Evolutionary conservation across 176 grass and related monocot species (phyloP).

Genomic region (Sorghum bicolor): Sorghum_bicolor_NCBIv3 NC_012874.2:71623001-71623500

Average conservation of each 20-base stretch:
- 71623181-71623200: conserved; percentile 67
- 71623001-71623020: conserved; percentile 65
- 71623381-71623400: not conserved
- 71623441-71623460: not conserved
- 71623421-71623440: not conserved
- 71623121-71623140: conserved; percentile 60
- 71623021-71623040: conserved; percentile 63
- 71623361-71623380: not conserved
- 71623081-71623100: conserved; percentile 49
- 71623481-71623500: not conserved
- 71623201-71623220: conserved; percentile 61
- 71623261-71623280: not conserved
- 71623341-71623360: not conserved
- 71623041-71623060: conserved; percentile 34
- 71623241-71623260: not conserved
- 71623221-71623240: conserved; percentile 23
- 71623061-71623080: conserved; percentile 45
- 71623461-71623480: not conserved
- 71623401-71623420: not conserved
- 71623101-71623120: conserved; percentile 46
- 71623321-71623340: not conserved
- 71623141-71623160: conserved; percentile 47
- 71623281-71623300: not conserved
- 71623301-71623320: not conserved
- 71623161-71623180: conserved; percentile 83